Evolutionary conservation across 192 early-diverging fungal genomes (phyloP), one percentile per base, ranked within the genome.

Genomic region (Mortierella hygrophila): DNA sequence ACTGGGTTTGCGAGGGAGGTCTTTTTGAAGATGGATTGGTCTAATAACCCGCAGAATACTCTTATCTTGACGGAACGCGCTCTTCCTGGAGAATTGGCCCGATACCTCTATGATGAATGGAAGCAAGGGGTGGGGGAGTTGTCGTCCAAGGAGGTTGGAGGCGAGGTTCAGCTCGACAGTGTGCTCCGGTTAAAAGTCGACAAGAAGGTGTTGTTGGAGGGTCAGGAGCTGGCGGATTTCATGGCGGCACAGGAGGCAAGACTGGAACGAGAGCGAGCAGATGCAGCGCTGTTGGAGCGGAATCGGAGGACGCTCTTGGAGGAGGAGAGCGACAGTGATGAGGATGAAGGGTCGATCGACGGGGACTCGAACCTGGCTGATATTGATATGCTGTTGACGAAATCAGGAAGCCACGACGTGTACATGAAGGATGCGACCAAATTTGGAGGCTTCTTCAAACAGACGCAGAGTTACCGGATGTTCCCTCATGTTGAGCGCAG

Each of bases 401-500:
- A 86, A 47, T 68, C 78, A 1, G 84, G 84, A 7, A 78, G 84
- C 32, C 84, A 91, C 76, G 98, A 99, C 85, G 91, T 98, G 41
- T 96, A 97, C 77, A 93, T 98, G 72, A 93, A 94, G 78, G 97
- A 97, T 63, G 91, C 92, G 5, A 92, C 90, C 18, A 91, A 92
- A 57, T 93, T 92, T 44, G 93, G 94, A 44, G 94, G 93, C 1
- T 93, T 95, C 76, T 95, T 96, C 81, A 93, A 95, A 70, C 94
- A 97, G 79, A 90, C 91, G 26, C 96, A 94, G 85, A 97, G 93
- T 88, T 94, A 92, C 88, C 94, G 92, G 73, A 95, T 93, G 98
- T 99, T 97, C 82, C 98, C 98, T 0, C 95, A 94, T 72, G 88
- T 91, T 15, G 98, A 99, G 74, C 90, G 92, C 65, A 91, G 94